These are phyloP conservation scores for Lunularia cruciata DNA, from an alignment of 225 moss, liverwort and hornwort genomes.

Conservation along the genomic window DNA sequence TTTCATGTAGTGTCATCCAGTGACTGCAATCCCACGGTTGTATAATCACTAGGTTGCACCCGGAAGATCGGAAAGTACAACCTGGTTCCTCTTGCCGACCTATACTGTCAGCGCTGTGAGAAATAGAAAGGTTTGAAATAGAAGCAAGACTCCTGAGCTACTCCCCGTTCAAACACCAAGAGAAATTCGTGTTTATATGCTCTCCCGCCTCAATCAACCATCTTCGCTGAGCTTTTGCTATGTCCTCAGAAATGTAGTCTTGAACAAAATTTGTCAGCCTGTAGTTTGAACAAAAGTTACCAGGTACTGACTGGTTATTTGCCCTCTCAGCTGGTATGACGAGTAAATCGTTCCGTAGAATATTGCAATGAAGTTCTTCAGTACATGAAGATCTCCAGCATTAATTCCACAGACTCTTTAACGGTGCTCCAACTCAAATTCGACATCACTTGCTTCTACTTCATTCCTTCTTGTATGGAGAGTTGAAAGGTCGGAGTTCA, in stretches of 20 bases:
- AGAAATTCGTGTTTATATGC: background rate
- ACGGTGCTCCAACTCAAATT: no score
- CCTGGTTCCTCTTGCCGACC: no score
- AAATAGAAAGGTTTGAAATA: no score
- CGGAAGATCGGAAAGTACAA: no score
- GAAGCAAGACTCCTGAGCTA: background rate
- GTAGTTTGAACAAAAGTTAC: background rate
- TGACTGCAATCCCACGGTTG: no score
- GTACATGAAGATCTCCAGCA: background rate
- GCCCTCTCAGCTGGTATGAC: background rate
- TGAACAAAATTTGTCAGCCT: background rate
- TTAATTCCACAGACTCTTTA: no score
- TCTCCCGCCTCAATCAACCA: background rate
- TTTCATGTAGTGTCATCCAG: no score
- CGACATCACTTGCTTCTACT: background rate
- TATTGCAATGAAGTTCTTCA: background rate
- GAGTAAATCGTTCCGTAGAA: background rate
- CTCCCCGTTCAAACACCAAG: background rate
- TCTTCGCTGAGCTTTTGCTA: no score
- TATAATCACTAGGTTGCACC: no score
- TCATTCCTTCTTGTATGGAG: background rate
- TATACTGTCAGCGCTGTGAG: no score
- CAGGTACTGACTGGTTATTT: background rate
- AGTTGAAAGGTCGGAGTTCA: no score
- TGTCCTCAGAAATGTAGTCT: background rate